These are phyloP conservation scores for Sinapis alba DNA, from an alignment of 441 rosid genomes.

Conservation along the genomic window DNA sequence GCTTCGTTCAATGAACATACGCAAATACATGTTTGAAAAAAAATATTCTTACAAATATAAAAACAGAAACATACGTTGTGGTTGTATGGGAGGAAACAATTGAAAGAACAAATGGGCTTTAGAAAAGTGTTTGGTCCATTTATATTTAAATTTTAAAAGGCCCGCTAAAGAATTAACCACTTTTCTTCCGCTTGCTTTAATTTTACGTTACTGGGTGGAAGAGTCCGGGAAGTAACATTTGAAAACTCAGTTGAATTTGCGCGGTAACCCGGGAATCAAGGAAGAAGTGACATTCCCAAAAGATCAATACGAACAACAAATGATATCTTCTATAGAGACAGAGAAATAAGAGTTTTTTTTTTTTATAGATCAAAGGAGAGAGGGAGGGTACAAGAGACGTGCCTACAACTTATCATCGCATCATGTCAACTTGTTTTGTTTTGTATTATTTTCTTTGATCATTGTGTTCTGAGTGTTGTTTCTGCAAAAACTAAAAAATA, in stretches of 20 bases:
- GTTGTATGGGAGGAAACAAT: neutral
- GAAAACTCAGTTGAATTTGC: slow-evolving; percentile 27
- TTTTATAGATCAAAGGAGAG: slow-evolving; percentile 1
- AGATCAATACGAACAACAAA: neutral
- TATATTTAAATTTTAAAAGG: neutral
- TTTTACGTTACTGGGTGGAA: neutral
- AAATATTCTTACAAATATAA: neutral
- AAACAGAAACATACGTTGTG: neutral
- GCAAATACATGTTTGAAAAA: neutral
- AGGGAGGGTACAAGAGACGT: slow-evolving; percentile 37
- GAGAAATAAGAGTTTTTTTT: slow-evolving; percentile 6
- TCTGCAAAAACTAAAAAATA: neutral
- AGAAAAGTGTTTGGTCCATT: neutral
- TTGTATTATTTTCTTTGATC: slow-evolving; percentile 3
- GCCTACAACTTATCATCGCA: slow-evolving; percentile 31
- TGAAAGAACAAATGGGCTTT: neutral
- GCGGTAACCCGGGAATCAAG: slow-evolving; percentile 57
- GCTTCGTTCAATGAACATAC: neutral
- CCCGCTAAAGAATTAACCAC: neutral
- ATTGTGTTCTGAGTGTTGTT: neutral
- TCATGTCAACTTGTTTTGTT: slow-evolving; percentile 18
- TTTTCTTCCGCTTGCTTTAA: neutral
- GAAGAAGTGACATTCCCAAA: slow-evolving; percentile 30
- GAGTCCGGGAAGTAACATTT: neutral
- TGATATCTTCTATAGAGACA: no score